Conservation (phyloP, 2,329 filamentous ascomycete species). For the Monilinia polystroma region DNA sequence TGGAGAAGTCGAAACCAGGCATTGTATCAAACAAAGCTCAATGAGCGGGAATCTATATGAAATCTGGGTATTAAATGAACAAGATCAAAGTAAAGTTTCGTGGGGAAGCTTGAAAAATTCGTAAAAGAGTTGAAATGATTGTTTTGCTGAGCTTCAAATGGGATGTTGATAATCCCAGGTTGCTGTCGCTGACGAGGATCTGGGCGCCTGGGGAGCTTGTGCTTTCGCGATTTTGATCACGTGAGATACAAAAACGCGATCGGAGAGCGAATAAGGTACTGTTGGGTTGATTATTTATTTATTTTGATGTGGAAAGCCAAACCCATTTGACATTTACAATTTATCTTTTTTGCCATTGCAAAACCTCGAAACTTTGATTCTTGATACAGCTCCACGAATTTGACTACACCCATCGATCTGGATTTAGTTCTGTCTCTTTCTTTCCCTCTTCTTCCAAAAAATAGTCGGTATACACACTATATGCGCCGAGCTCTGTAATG, state of each 20-base stretch:
- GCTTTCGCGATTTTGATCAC: constrained; percentile 21
- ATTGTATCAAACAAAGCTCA: constrained; percentile 54
- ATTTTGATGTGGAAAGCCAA: constrained; percentile 7
- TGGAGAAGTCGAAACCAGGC: constrained; percentile 99
- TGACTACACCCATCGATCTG: constrained; percentile 5
- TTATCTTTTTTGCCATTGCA: not conserved
- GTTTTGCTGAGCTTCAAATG: constrained; percentile 17
- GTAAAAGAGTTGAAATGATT: constrained; percentile 12
- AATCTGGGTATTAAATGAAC: constrained; percentile 5
- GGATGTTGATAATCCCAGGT: constrained; percentile 17
- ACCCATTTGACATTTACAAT: not conserved
- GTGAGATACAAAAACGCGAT: constrained; percentile 21
- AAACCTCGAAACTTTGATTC: not conserved
- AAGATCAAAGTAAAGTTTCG: not conserved
- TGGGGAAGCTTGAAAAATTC: not conserved
- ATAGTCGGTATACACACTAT: constrained; percentile 28
- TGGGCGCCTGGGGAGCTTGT: constrained; percentile 23
- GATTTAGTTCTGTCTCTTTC: constrained; percentile 1
- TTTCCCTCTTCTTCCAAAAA: constrained; percentile 7
- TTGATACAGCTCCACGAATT: not conserved
- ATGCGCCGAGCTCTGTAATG: constrained; percentile 38
- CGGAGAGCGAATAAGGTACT: constrained; percentile 8
- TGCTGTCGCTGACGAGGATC: constrained; percentile 25
- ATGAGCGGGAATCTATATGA: constrained; percentile 20
- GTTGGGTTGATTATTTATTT: not conserved